These are phyloP conservation scores for Beta vulgaris DNA, from an alignment of 148 eudicot species.

Conservation along the genomic window DNA sequence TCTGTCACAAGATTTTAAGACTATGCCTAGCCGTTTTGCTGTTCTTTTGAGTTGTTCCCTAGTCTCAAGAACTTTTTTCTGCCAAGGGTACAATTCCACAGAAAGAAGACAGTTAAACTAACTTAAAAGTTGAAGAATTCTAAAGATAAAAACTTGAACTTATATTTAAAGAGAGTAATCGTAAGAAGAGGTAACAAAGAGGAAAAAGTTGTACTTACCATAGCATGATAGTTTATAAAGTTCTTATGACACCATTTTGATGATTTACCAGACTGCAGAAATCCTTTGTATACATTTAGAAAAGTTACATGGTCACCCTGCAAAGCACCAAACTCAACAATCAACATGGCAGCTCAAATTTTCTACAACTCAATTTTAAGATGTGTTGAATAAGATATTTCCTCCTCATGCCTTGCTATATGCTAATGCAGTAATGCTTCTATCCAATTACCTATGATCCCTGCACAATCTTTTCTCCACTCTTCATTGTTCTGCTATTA, in stretches of 20 bases:
- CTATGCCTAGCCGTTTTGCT: slow-evolving; percentile 66
- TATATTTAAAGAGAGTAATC: neutral
- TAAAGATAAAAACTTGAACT: neutral
- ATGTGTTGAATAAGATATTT: neutral
- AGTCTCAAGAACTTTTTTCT: slow-evolving; percentile 84
- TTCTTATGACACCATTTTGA: slow-evolving; percentile 94
- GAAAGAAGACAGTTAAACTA: slow-evolving; percentile 9
- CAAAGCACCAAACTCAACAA: slow-evolving; percentile 16
- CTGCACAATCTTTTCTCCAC: neutral
- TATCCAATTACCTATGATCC: neutral
- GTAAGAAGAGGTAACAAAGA: no score
- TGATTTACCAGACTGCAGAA: slow-evolving; percentile 77
- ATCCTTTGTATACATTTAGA: slow-evolving; percentile 92
- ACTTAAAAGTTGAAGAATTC: neutral
- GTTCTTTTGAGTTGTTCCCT: slow-evolving; percentile 87
- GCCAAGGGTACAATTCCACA: slow-evolving; percentile 25
- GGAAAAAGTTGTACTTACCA: slow-evolving; percentile 49
- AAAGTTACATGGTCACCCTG: slow-evolving; percentile 99
- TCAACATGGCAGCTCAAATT: slow-evolving; percentile 12
- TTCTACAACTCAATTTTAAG: neutral
- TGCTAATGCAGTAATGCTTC: neutral
- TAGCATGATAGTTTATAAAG: slow-evolving; percentile 89
- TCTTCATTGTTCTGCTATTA: no score
- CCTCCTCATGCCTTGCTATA: neutral
- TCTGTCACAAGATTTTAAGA: slow-evolving; percentile 72